Percentiles rank a stretch among this genome's conserved stretches.
Conservation (phyloP, 2,329 filamentous ascomycete genomes). For the Raffaelea albimanens region DNA sequence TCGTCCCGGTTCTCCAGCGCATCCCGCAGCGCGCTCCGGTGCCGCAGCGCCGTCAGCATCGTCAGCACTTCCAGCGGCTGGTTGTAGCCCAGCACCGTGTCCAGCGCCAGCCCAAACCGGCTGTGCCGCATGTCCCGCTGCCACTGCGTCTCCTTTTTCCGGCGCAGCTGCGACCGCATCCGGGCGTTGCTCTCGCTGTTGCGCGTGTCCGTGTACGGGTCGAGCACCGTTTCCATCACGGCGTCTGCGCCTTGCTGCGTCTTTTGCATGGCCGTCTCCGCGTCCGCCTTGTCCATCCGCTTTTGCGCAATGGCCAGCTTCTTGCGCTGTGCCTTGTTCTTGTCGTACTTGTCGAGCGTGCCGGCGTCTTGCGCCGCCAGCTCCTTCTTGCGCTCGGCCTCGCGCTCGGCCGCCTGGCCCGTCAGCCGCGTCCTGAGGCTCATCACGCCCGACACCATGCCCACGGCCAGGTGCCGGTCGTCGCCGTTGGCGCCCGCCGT, state of each 20-base stretch:
- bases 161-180: conserved; percentile 6
- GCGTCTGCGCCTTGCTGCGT: no score
- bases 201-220: conserved; percentile 20
- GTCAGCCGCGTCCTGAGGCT: conserved; percentile 16
- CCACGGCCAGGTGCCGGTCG: conserved; percentile 89
- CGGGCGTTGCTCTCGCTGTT: conserved; percentile 15
- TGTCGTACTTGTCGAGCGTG: conserved; percentile 68
- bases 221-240: conserved; percentile 78
- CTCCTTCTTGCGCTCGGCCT: conserved; percentile 29
- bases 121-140: conserved; percentile 72
- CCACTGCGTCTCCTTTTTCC: conserved; percentile 62
- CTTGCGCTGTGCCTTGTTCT: conserved; percentile 61
- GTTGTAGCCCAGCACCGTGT: conserved; percentile 57
- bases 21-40: conserved; percentile 74
- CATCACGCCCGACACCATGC: conserved; percentile 88
- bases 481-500: conserved; percentile 56
- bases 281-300: conserved; percentile 56
- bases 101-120: conserved; percentile 67
- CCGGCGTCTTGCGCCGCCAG: conserved; percentile 71
- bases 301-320: conserved; percentile 33
- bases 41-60: conserved; percentile 72
- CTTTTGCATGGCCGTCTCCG: no score
- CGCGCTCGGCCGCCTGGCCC: conserved; percentile 10
- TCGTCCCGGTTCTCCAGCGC: conserved; percentile 78
- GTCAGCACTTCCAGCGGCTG: conserved; percentile 57